A percentile compares a stretch with the other conserved stretches of the same genome.
These are phyloP conservation scores for Penicillium aurantiogriseum DNA, from an alignment of 2,329 filamentous ascomycete genomes.

Conservation along the genomic window DNA sequence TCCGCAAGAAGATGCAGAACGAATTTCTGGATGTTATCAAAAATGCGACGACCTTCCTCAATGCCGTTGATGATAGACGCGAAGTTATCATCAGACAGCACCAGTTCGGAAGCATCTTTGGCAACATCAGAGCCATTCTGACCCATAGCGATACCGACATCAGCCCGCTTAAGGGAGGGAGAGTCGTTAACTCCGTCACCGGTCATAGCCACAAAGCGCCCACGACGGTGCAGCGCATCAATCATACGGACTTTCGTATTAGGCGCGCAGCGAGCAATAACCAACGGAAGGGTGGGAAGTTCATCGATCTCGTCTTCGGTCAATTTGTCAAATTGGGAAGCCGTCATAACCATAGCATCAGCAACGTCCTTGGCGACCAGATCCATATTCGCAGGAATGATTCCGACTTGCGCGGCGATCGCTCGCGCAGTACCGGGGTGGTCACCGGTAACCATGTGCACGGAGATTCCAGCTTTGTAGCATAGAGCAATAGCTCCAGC, in stretches of 20 bases:
- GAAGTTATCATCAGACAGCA: constrained; percentile 80
- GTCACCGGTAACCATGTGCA: constrained; percentile 84
- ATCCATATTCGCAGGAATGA: constrained; percentile 64
- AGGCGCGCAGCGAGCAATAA: constrained; percentile 59
- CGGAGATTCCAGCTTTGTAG: constrained; percentile 70
- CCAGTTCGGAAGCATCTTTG: constrained; percentile 65
- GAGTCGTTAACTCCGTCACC: constrained; percentile 88
- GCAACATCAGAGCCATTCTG: constrained; percentile 77
- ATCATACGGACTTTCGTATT: constrained; percentile 83
- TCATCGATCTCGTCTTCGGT: constrained; percentile 69
- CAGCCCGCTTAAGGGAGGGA: constrained; percentile 74
- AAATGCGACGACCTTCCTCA: constrained; percentile 79
- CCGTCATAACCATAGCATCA: constrained; percentile 70
- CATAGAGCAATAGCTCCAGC: constrained; percentile 69
- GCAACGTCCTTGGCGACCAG: constrained; percentile 62
- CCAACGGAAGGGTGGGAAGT: constrained; percentile 55
- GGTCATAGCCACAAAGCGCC: constrained; percentile 79
- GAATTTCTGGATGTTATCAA: constrained; percentile 88
- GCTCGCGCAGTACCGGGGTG: constrained; percentile 75
- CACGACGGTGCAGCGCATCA: constrained; percentile 56
- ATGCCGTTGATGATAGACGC: constrained; percentile 81
- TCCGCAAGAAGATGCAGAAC: constrained; percentile 75
- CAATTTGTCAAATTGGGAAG: constrained; percentile 74
- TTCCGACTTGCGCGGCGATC: constrained; percentile 76
- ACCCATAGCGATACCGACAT: constrained; percentile 89